Base-by-base conservation (phyloP, 805 yeast genomes). In the Yarrowia sp. region DNA sequence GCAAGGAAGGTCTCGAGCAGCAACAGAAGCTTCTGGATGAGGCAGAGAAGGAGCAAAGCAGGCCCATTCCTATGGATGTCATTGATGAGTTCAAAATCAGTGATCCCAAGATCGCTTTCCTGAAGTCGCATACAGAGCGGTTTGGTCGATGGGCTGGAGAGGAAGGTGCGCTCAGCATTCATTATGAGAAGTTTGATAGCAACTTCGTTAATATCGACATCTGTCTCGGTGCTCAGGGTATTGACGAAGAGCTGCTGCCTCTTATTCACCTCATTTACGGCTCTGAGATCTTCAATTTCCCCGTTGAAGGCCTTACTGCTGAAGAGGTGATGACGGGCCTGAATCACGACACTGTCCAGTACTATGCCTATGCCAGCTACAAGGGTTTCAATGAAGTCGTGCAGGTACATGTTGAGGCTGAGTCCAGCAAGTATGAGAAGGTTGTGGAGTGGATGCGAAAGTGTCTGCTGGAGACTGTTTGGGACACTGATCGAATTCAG, bases 401-500 rank as follows among this genome's bases (percentile, higher is more conserved):
- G 36, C 77, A 81, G 63, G 77, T 91, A 10, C 81, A 78, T 62
- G 76, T 92, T 41, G 82, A 84, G 66, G 85, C 86, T 42, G 84
- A 81, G 66, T 76, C 78, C 9, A 77, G 76, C 8, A 84, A 90
- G 63, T 94, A 92, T 69, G 62, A 66, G 0, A 80, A 80, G 49
- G 90, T 93, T 0, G 84, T 92, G 38, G 81, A 83, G 22, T 94
- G 98, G 98, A 76, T 89, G 42, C 73, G 77, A 44, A 83, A 84
- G 63, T 78, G 88, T 18, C 73, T 91, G 67, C 85, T 82, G 71
- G 80, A 82, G 67, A 81, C 88, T 27, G 79, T 82, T 6, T 90
- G 88, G 71, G 97, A 91, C 62, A 84, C 82, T 65, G 78, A 83
- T 10, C 80, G 97, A 71, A 81, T 90, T 22, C 79, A 81, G 66